Evolutionary conservation across 1,284 basidiomycete genomes (phyloP), one percentile per base, ranked within the genome.

Genomic region (Earliella scabrosa): DNA sequence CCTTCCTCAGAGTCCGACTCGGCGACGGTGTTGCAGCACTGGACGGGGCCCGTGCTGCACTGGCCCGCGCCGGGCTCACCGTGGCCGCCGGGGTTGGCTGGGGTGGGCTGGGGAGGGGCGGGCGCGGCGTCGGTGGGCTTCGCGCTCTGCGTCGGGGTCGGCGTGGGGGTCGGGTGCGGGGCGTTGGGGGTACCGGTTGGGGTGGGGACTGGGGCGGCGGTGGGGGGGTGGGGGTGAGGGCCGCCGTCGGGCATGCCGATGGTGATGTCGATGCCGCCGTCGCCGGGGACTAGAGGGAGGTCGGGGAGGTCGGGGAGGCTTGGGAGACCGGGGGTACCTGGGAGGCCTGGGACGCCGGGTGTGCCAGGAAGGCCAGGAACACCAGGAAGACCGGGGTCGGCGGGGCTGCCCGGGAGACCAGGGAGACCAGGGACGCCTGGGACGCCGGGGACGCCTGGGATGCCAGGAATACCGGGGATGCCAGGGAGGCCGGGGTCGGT

Each of bases 31-130:
- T 68, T 59, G 61, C 68, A 70, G 60, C 68, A 70, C 53, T 70
- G 68, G 10, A 67, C 34, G 13, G 59, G 32, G 31, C 67, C 68
- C 10, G 67, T 68, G 62, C 60, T 67, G 61, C 68, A 70, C 45
- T 63, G 46, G 23, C 38, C 10, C 4, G 21, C 38, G n/a, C 18
- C 26, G 47, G 34, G 18, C 29, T 29, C 40, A 9, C 29, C 47
- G 40, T n/a, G 11, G 45, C 27, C 45, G 26, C 16, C n/a, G 16
- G 23, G 43, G 36, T 21, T 23, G 31, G 14, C 45, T 18, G 7
- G 29, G 45, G 39, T 24, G 16, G 39, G 39, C 21, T 16, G 24
- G 45, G 45, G 45, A 35, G 45, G 21, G 45, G 23, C 23, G 24
- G 36, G 36, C 23, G 10, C 13, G 39, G 9, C 39, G 2, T 20